Percentiles rank a stretch among this genome's conserved stretches.
These are phyloP conservation scores for Phytophthora crassamura DNA, from an alignment of 352 stramenopile genomes.

Conservation along the genomic window DNA sequence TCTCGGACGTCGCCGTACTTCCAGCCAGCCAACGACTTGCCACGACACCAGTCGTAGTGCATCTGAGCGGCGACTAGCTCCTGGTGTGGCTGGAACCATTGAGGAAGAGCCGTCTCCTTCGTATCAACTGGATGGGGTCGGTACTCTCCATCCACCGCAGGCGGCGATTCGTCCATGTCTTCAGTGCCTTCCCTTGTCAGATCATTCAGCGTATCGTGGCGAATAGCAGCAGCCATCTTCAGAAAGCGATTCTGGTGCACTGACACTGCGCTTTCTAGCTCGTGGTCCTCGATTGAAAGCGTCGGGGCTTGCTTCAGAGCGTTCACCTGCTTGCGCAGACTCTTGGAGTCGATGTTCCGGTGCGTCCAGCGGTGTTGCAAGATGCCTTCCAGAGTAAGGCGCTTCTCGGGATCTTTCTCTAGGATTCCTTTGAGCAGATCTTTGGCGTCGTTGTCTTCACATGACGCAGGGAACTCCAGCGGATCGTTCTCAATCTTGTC, in stretches of 20 bases:
- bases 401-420: slow-evolving; percentile 76
- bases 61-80: slow-evolving; percentile 56
- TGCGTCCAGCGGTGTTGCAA: slow-evolving; percentile 78
- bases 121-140: slow-evolving; percentile 51
- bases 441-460: slow-evolving; percentile 59
- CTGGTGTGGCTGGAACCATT: slow-evolving; percentile 42
- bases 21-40: slow-evolving; percentile 61
- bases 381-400: slow-evolving; percentile 72
- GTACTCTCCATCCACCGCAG: slow-evolving; percentile 27
- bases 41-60: slow-evolving; percentile 71
- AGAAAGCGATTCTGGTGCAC: slow-evolving; percentile 58
- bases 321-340: slow-evolving; percentile 48
- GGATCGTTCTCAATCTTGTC: slow-evolving; percentile 86
- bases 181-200: slow-evolving; percentile 4
- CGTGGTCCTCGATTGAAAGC: slow-evolving; percentile 51
- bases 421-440: slow-evolving; percentile 78
- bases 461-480: slow-evolving; percentile 54
- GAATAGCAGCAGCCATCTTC: slow-evolving; percentile 40
- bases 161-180: not conserved
- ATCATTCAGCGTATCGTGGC: slow-evolving; percentile 25
- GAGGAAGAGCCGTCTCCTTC: slow-evolving; percentile 31
- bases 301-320: slow-evolving; percentile 45
- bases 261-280: slow-evolving; percentile 61
- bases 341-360: slow-evolving; percentile 63
- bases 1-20: slow-evolving; percentile 44